These are phyloP conservation scores for Cicer cuneatum DNA, from an alignment of 306 rosid genomes.

Conservation along the genomic window DNA sequence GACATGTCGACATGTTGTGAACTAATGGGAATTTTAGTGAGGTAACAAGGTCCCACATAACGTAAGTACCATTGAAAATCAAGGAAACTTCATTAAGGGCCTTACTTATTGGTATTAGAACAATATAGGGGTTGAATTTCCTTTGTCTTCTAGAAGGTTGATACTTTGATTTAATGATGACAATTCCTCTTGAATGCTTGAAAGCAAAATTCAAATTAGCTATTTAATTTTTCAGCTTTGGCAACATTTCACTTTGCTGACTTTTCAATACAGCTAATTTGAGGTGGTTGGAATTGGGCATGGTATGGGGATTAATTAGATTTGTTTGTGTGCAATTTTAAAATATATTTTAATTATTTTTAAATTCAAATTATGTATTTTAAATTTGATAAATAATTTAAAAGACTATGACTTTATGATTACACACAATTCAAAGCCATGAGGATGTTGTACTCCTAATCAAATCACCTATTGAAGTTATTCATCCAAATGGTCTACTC, in stretches of 20 bases:
- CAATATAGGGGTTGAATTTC: slow-evolving; percentile 41
- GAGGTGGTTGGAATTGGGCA: slow-evolving; percentile 40
- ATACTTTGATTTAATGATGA: slow-evolving; percentile 18
- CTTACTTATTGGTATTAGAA: slow-evolving; percentile 8
- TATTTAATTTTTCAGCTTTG: slow-evolving; percentile 39
- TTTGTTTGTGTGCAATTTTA: too few relatives aligned
- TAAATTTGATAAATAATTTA: too few relatives aligned
- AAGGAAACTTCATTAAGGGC: slow-evolving; percentile 39
- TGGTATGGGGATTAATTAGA: not conserved
- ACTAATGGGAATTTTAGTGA: slow-evolving; percentile 21
- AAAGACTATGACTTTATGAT: too few relatives aligned
- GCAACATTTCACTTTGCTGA: slow-evolving; percentile 43
- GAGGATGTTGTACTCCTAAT: slow-evolving; percentile 35
- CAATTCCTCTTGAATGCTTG: slow-evolving; percentile 35
- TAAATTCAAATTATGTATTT: too few relatives aligned
- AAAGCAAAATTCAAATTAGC: slow-evolving; percentile 31
- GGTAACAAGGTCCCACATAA: slow-evolving; percentile 45
- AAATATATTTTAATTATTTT: too few relatives aligned
- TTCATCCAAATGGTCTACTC: slow-evolving; percentile 11
- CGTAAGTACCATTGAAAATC: not conserved
- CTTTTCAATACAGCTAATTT: slow-evolving; percentile 44
- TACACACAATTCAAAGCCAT: too few relatives aligned
- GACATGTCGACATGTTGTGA: slow-evolving; percentile 15
- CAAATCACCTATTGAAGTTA: slow-evolving; percentile 18
- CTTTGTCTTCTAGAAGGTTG: slow-evolving; percentile 56